phyloP scores from a whole-genome alignment of 352 stramenopile genomes.

The Globisporangium mamillatum region DNA sequence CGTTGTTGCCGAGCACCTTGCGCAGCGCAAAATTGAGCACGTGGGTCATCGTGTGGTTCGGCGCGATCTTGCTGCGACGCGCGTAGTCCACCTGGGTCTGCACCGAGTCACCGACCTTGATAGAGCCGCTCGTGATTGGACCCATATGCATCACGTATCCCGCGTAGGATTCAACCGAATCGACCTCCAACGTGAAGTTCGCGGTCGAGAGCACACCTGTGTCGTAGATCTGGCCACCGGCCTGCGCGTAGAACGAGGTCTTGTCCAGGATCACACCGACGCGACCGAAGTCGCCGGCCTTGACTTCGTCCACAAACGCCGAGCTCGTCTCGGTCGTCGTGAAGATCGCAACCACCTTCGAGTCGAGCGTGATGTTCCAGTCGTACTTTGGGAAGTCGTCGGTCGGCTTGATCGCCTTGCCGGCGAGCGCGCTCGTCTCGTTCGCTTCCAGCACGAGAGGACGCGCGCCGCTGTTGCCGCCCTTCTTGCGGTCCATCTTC shows the following conservation, averaged over 20 bases:
- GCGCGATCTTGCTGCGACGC: conserved; percentile 90
- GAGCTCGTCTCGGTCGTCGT: conserved; percentile 88
- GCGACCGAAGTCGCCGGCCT: conserved; percentile 73
- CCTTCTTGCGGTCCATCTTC: conserved; percentile 89
- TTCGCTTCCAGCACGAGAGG: conserved; percentile 94
- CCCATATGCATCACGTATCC: conserved; percentile 97
- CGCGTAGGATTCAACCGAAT: conserved; percentile 94
- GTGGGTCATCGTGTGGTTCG: conserved; percentile 99
- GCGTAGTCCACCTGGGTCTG: conserved; percentile 94
- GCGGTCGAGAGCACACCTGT: conserved; percentile 69
- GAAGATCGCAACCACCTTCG: conserved; percentile 93
- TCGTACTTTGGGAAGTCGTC: conserved; percentile 95
- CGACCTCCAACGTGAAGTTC: conserved; percentile 67
- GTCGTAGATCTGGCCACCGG: conserved; percentile 96
- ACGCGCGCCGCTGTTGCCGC: conserved; percentile 59
- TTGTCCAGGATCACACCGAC: conserved; percentile 97
- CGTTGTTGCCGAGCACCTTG: conserved; percentile 91
- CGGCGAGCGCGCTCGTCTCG: conserved; percentile 89
- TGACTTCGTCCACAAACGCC: conserved; percentile 78
- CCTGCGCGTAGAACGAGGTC: conserved; percentile 98
- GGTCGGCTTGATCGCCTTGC: conserved; percentile 82
- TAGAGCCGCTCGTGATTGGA: conserved; percentile 51
- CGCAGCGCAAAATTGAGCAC: conserved; percentile 97
- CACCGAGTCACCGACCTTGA: conserved; percentile 88
- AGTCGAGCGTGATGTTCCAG: conserved; percentile 79